Evolutionary conservation across 2,329 filamentous ascomycete genomes (phyloP), one percentile per base, ranked within the genome.

Genomic region (Ceratocystis ficicola): DNA sequence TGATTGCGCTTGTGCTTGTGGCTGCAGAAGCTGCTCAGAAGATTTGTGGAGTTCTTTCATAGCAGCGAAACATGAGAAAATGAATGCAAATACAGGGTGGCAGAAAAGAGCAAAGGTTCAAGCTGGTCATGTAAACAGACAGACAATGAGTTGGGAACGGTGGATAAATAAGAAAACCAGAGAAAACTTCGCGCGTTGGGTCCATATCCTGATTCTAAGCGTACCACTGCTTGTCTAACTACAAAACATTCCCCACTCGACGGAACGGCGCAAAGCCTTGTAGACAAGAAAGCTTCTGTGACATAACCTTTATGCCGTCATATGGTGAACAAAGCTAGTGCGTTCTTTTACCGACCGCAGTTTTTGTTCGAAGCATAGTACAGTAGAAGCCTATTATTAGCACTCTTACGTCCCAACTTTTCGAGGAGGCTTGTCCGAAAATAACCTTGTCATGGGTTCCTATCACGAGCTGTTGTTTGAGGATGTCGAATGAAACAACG

Each of bases 11-110:
- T 25, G 41, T 48, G 5, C 1, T 17, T 30, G 60, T 48, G 28
- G 48, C 10, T 28, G 46, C 15, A 41, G 20, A 17, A 63, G 59
- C 30, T 36, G 22, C 44, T 36, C 28, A 22, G 44, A 48, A 22
- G 20, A n/a, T 52, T 48, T 32, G 12, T 63, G 68, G 81, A 80
- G 5, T 76, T 82, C 6, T 78, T 78, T 32, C 78, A 78, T 32
- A 71, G 76, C 25, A 73, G 74, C 5, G 74, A 74, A 12, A 67
- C 70, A 12, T 68, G 72, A 52, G 36, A 50, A 52, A n/a, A 48
- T 50, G 46, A 12, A 44, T 4, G 44, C 8, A 52, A 55, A 41
- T 7, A 25, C n/a, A 28, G 3, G 5, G 15, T 48, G 6, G 46
- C 46, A 48, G 41, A 62, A 62, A 52, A 32, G 61, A 63, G 61